These are phyloP conservation scores for Durotheca rogersii DNA, from an alignment of 495 filamentous ascomycete genomes.

Conservation along the genomic window DNA sequence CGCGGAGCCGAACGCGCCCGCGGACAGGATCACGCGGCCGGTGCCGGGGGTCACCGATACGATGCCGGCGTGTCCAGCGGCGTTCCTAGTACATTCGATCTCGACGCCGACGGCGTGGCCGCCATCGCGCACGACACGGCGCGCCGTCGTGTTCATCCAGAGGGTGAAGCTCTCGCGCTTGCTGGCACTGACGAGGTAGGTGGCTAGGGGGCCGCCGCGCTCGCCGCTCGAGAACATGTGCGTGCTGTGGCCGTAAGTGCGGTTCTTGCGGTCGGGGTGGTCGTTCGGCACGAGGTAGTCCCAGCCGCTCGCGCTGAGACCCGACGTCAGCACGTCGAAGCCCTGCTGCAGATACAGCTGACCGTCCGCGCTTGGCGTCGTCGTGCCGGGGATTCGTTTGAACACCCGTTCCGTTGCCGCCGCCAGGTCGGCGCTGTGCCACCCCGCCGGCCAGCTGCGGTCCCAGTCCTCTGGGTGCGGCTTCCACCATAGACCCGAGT, in stretches of 20 bases:
- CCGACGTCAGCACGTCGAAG: constrained; percentile 52
- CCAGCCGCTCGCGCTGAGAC: constrained; percentile 57
- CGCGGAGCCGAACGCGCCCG: constrained; percentile 61
- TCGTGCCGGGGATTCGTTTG: constrained; percentile 61
- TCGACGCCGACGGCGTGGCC: constrained; percentile 60
- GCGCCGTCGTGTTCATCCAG: constrained; percentile 57
- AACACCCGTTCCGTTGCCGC: constrained; percentile 60
- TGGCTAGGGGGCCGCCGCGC: constrained; percentile 63
- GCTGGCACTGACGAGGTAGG: constrained; percentile 61
- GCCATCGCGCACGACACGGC: constrained; percentile 58
- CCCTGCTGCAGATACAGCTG: constrained; percentile 61
- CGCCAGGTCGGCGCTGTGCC: constrained; percentile 60
- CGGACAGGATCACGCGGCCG: constrained; percentile 61
- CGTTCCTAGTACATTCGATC: constrained; percentile 49
- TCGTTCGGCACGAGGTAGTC: constrained; percentile 56
- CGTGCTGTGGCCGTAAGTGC: constrained; percentile 56
- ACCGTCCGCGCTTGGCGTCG: constrained; percentile 60
- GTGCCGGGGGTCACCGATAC: constrained; percentile 53
- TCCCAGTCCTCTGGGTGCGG: constrained; percentile 57
- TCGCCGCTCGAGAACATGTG: constrained; percentile 62
- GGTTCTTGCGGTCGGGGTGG: constrained; percentile 57
- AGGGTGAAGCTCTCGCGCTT: constrained; percentile 60
- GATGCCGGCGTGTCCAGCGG: constrained; percentile 51
- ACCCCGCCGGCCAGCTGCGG: constrained; percentile 62
- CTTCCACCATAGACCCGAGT: constrained; percentile 53